These are phyloP conservation scores for Alternaria novae-zelandiae DNA, from an alignment of 2,329 filamentous ascomycete genomes.

Conservation along the genomic window DNA sequence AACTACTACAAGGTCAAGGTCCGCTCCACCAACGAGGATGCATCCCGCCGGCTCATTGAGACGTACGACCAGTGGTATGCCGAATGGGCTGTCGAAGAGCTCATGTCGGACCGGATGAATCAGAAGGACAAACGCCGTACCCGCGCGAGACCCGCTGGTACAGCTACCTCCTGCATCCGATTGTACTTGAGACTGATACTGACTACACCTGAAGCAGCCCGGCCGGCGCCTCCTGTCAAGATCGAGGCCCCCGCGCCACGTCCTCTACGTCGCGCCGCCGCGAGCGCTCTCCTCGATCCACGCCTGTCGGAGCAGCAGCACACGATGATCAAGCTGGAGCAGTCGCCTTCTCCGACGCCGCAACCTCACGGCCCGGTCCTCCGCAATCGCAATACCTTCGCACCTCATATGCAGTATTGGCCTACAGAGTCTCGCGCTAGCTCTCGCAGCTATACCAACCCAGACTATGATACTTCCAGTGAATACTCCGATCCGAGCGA, in stretches of 20 bases:
- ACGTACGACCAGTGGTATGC: constrained; percentile 82
- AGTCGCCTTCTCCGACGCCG: constrained; percentile 37
- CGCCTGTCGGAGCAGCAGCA: constrained; percentile 46
- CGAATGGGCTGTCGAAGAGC: constrained; percentile 69
- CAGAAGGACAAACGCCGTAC: constrained; percentile 74
- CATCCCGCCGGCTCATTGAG: constrained; percentile 67
- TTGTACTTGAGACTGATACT: constrained; percentile 17
- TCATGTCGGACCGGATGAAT: constrained; percentile 79
- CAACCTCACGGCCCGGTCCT: constrained; percentile 34
- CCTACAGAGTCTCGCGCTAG: constrained; percentile 41
- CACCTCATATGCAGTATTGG: constrained; percentile 49
- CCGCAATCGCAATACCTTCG: constrained; percentile 39
- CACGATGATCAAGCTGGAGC: constrained; percentile 45
- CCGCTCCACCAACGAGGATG: constrained; percentile 69
- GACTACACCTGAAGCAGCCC: constrained; percentile 31
- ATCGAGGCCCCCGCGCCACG: constrained; percentile 37
- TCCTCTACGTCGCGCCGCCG: constrained; percentile 30
- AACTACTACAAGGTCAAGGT: constrained; percentile 83
- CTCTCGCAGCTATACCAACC: constrained; percentile 46
- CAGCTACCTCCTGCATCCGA: constrained; percentile 10
- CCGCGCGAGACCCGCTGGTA: constrained; percentile 44
- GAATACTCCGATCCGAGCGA: constrained; percentile 46
- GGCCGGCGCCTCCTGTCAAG: constrained; percentile 25
- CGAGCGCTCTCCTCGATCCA: constrained; percentile 42
- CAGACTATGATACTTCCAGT: constrained; percentile 47